A percentile compares a stretch with the other conserved stretches of the same genome.
Evolutionary conservation across 2,329 filamentous ascomycete genomes (phyloP).

Genomic region (Arthroderma sp.): DNA sequence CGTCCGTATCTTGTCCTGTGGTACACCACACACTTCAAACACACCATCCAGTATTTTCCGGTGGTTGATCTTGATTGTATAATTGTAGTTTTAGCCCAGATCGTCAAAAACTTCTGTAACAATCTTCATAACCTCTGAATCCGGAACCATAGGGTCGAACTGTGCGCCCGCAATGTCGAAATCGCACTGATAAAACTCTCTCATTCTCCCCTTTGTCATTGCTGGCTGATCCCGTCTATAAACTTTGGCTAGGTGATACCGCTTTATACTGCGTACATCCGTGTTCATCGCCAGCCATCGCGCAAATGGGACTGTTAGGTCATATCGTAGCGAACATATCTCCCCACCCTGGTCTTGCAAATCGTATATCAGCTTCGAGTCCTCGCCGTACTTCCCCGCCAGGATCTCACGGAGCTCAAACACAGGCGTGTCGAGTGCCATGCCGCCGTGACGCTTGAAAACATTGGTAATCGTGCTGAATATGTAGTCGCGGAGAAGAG

Average conservation of each 20-base stretch:
- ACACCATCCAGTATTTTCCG: constrained; percentile 86
- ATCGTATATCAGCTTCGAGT: constrained; percentile 85
- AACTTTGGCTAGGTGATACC: constrained; percentile 92
- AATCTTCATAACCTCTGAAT: constrained; percentile 78
- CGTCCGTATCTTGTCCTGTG: constrained; percentile 69
- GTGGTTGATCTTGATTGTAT: constrained; percentile 91
- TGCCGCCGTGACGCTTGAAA: constrained; percentile 73
- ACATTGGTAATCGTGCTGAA: constrained; percentile 63
- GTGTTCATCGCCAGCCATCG: constrained; percentile 89
- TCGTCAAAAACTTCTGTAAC: constrained; percentile 74
- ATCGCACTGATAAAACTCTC: constrained; percentile 96
- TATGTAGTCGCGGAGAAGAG: constrained; percentile 70
- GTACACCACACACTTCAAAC: constrained; percentile 83
- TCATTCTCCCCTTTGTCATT: constrained; percentile 78
- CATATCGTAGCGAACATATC: constrained; percentile 71
- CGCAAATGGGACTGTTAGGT: constrained; percentile 80
- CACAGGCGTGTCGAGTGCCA: constrained; percentile 67
- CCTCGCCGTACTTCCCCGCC: constrained; percentile 82
- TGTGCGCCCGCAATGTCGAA: constrained; percentile 75
- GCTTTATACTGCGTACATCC: constrained; percentile 69
- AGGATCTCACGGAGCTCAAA: constrained; percentile 82
- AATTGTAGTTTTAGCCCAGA: constrained; percentile 59
- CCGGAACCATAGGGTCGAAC: constrained; percentile 84
- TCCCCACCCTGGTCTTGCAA: constrained; percentile 80
- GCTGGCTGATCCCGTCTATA: constrained; percentile 71